Evolutionary conservation across 805 yeast genomes (phyloP), one percentile per base, ranked within the genome.

Genomic region (Isabelozyma gotoi): DNA sequence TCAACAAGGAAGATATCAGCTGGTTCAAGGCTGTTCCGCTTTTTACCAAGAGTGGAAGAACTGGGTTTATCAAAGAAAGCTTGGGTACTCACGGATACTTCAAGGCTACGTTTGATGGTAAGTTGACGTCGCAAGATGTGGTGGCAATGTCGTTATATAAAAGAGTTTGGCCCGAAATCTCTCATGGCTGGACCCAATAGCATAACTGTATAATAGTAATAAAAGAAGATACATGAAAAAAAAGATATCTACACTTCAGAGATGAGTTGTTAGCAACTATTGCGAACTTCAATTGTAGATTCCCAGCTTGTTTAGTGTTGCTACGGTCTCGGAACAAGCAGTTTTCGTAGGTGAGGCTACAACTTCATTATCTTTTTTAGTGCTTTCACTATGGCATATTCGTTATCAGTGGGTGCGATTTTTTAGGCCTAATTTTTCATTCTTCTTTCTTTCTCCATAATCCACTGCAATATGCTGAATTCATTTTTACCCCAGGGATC

Each of bases 71-170:
- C 62, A 92, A 88, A 67, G 97, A 92, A 63, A 81, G 91, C 60
- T 76, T 94, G 72, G 99, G 99, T 69, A 94, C 99, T 2, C 99
- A 94, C 63, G 99, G 99, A 50, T 89, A 92, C 73, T 91, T 85
- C 80, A 94, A 94, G 71, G 96, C 97, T 18, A 85, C 87, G 7
- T 94, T 94, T 57, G 97, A 94, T 61, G 92, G 91, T 46, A 88
- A 85, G 57, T 72, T 95, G 56, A 82, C 86, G 41, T 85, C 97
- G 0, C 97, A 91, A 68, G 99, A 94, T 66, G 83, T 88, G 11
- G 82, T 94, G 39, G 97, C 89, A 17, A 89, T 94, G 97, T 82
- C 96, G 21, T 68, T 94, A 54, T 94, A 87, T 72, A 92, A 88
- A 70, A 82, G 99, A 58, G 85, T 85, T 48, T 94, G 97, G 97